Conservation (phyloP, 2,329 filamentous ascomycete genomes). For the Fusarium multiceps region DNA sequence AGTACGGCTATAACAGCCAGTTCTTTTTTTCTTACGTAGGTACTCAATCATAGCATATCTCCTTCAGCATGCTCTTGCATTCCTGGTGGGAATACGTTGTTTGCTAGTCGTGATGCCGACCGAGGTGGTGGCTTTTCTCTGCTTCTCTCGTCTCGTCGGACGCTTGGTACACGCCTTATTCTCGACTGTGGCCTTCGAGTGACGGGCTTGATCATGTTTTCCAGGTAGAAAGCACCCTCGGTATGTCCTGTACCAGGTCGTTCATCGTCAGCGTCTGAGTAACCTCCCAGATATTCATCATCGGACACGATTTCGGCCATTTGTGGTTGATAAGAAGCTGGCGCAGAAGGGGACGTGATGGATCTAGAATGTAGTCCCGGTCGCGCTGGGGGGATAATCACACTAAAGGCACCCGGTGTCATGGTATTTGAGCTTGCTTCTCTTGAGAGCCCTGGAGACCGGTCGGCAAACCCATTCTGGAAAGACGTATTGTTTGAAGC, state of each 20-base stretch:
- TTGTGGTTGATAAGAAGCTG: conserved; percentile 65
- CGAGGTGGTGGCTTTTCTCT: conserved; percentile 53
- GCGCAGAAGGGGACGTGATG: conserved; percentile 80
- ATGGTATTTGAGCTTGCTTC: conserved; percentile 71
- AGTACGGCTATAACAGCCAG: not conserved
- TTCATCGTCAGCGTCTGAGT: conserved; percentile 81
- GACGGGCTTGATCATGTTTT: conserved; percentile 70
- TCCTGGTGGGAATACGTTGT: conserved; percentile 49
- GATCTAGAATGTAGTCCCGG: conserved; percentile 83
- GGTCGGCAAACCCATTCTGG: conserved; percentile 88
- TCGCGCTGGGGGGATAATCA: conserved; percentile 56
- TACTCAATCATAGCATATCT: conserved; percentile 49
- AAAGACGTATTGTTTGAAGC: conserved; percentile 84
- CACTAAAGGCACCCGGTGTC: conserved; percentile 70
- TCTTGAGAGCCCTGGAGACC: conserved; percentile 69
- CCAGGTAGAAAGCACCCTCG: conserved; percentile 65
- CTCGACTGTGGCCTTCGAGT: conserved; percentile 66
- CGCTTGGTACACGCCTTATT: conserved; percentile 48
- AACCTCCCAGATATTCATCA: conserved; percentile 78
- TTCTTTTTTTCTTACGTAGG: not conserved
- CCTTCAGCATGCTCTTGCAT: conserved; percentile 51
- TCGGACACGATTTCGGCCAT: conserved; percentile 76
- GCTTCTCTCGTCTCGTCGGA: conserved; percentile 49
- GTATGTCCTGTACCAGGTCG: conserved; percentile 54
- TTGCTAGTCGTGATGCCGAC: conserved; percentile 56